A percentile compares a stretch with the other conserved stretches of the same genome.
Evolutionary conservation across 2,329 filamentous ascomycete species (phyloP).

Genomic region (Teratosphaeria gauchensis): DNA sequence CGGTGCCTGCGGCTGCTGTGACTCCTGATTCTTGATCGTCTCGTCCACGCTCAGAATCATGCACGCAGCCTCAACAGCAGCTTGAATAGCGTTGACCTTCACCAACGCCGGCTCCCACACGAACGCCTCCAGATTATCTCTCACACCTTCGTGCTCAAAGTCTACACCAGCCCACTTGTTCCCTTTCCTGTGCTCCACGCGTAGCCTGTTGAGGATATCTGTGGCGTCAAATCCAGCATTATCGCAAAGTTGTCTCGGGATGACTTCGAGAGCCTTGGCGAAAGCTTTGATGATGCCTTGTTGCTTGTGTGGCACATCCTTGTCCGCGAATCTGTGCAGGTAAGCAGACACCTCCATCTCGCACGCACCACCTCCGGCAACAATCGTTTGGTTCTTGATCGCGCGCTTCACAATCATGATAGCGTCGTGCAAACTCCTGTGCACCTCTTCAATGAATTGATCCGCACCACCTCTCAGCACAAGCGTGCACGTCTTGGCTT

Average conservation of each 20-base stretch:
- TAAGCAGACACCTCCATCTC: conserved; percentile 97
- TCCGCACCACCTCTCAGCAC: conserved; percentile 92
- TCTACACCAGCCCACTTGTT: conserved; percentile 93
- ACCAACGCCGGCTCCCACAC: conserved; percentile 96
- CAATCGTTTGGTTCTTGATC: conserved; percentile 87
- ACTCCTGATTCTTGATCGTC: conserved; percentile 96
- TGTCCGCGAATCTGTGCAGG: conserved; percentile 84
- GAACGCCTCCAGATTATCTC: conserved; percentile 90
- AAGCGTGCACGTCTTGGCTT: conserved; percentile 92
- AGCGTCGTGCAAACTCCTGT: conserved; percentile 93
- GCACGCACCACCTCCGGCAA: conserved; percentile 84
- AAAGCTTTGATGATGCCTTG: conserved; percentile 97
- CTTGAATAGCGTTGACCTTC: conserved; percentile 95
- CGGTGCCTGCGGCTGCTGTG: conserved; percentile 70
- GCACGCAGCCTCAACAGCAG: conserved; percentile 89
- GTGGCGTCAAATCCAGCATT: conserved; percentile 98
- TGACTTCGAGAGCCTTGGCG: conserved; percentile 92
- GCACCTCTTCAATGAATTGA: conserved; percentile 98
- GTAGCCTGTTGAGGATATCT: conserved; percentile 90
- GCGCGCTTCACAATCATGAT: conserved; percentile 99
- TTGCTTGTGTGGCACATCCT: conserved; percentile 88
- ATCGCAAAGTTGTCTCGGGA: conserved; percentile 93
- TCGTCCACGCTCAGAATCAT: conserved; percentile 94
- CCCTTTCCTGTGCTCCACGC: conserved; percentile 91
- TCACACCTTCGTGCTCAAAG: conserved; percentile 81